Evolutionary conservation across 2,329 filamentous ascomycete species (phyloP).

Genomic region (Verticillium albo-atrum): DNA sequence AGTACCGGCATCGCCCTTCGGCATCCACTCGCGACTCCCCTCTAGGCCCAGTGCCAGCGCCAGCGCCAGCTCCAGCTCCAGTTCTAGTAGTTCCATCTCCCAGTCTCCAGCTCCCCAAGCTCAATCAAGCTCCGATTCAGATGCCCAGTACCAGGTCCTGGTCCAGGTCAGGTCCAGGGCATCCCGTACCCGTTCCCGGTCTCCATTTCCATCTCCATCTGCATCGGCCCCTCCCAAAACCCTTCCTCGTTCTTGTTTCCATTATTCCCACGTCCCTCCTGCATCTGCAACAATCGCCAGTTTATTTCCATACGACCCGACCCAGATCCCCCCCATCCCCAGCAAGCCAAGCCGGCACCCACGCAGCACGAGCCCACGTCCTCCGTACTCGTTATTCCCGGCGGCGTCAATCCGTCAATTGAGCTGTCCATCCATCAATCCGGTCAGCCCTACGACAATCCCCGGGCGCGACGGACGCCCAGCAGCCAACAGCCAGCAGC

Average conservation of each 20-base stretch:
- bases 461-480: no score
- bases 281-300: slow-evolving; percentile 8
- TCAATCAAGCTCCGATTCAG: background rate
- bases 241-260: background rate
- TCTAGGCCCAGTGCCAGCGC: background rate
- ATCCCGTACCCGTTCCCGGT: background rate
- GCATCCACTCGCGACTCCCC: background rate
- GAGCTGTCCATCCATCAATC: background rate
- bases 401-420: background rate
- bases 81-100: background rate
- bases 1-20: background rate
- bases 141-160: no score
- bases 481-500: no score
- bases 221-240: background rate
- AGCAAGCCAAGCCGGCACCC: background rate
- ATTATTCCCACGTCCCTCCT: slow-evolving; percentile 3
- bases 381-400: slow-evolving; percentile 4
- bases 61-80: background rate
- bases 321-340: background rate
- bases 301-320: slow-evolving; percentile 12
- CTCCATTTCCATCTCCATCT: background rate
- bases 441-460: background rate
- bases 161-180: no score
- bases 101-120: background rate
- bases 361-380: background rate